Evolutionary conservation across 2,329 filamentous ascomycete species (phyloP).

Genomic region (Scopulariopsis brevicaulis): DNA sequence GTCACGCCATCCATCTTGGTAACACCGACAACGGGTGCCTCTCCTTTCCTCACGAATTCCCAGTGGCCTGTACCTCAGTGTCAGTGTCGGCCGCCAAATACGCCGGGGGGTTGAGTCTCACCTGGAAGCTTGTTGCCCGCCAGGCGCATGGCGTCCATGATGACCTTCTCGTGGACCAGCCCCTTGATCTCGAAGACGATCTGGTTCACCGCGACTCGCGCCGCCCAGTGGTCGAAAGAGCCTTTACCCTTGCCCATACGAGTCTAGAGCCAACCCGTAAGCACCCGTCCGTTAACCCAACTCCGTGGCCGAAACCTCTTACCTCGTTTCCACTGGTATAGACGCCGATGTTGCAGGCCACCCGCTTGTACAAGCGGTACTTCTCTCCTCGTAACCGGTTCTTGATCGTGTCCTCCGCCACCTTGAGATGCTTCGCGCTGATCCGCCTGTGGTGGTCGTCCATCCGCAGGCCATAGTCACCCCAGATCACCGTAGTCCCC

Average conservation of each 20-base stretch:
- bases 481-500: constrained; percentile 93
- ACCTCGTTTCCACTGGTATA: constrained; percentile 92
- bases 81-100: constrained; percentile 9
- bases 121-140: constrained; percentile 92
- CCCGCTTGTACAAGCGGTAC: constrained; percentile 83
- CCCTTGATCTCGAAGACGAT: constrained; percentile 90
- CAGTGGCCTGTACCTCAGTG: constrained; percentile 50
- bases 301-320: constrained; percentile 12
- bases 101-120: constrained; percentile 25
- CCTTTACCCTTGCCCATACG: constrained; percentile 99
- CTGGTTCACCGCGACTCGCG: constrained; percentile 79
- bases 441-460: constrained; percentile 87
- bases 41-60: constrained; percentile 90
- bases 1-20: constrained; percentile 84
- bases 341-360: constrained; percentile 87
- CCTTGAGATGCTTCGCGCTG: constrained; percentile 74
- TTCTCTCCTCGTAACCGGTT: constrained; percentile 78
- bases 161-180: constrained; percentile 87
- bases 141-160: constrained; percentile 83
- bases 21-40: constrained; percentile 80
- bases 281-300: constrained; percentile 1
- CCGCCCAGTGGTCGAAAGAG: constrained; percentile 92
- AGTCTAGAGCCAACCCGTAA: constrained; percentile 34
- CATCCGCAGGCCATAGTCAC: constrained; percentile 91
- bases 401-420: constrained; percentile 90